Base-by-base conservation (phyloP, 2,329 filamentous ascomycete species). In the Gaeumannomyces tritici region DNA sequence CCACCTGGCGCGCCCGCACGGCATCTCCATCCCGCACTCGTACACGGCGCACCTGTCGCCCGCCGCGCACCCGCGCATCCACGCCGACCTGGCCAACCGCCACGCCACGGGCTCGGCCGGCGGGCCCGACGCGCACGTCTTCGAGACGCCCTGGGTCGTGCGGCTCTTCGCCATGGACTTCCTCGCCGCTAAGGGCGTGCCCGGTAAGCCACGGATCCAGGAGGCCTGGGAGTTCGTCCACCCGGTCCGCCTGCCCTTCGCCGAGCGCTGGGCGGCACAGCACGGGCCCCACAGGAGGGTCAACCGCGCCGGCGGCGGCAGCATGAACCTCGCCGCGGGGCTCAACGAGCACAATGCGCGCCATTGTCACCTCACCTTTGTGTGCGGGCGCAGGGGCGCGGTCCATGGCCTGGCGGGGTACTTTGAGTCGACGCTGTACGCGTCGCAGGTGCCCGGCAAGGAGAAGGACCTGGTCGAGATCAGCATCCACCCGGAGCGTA, bases 11-110 rank as follows among this genome's bases (percentile, higher is more conserved):
- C 79, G 89, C 0, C 81, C 83, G 0, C 85, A 93, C 69, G 96
- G 95, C 47, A 93, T 99, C 68, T 97, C 91, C 1, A 98, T 99
- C 66, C 95, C 95, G 1, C 84, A 87, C 66, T 95, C 90, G 33
- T 99, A 99, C 77, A 96, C 92, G 1, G 93, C 95, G 4, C 92
- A 97, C 73, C 78, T 97, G 64, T 93, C 90, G n/a, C 95, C 96
- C 1, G 91, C 99, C 67, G 85, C 93, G 0, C 90, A 92, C 1
- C 95, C 95, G 4, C 90, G 89, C 67, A 82, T 99, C 47, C 85
- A 95, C 73, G 85, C 89, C 26, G 93, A 99, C 69, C 86, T 99
- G 63, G 78, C 85, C 29, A 79, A 82, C 57, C 85, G 92, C 60
- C 72, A 75, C 2, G 72, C 75, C 0, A 80, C 79, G 18, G 57